Conservation (phyloP, 2,329 filamentous ascomycete species). For the Calycina herbarum region DNA sequence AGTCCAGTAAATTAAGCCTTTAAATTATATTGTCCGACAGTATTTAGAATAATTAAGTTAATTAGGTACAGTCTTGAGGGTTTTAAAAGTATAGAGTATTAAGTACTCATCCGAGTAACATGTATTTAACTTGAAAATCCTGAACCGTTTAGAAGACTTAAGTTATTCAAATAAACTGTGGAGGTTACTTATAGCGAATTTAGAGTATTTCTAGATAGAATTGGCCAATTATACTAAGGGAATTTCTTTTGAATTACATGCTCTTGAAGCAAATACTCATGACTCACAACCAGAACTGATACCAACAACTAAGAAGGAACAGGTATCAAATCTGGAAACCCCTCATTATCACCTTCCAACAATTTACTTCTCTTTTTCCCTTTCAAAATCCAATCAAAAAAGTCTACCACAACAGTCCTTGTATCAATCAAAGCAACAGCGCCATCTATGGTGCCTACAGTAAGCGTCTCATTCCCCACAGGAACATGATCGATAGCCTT, state of each 20-base stretch:
- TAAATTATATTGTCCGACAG: too few relatives aligned
- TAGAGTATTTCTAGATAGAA: too few relatives aligned
- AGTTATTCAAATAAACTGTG: too few relatives aligned
- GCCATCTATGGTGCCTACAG: neutral
- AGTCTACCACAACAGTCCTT: neutral
- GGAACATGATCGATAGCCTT: conserved; percentile 8
- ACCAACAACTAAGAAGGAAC: neutral
- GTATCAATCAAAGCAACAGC: neutral
- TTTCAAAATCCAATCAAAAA: conserved; percentile 7
- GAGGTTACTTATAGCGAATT: too few relatives aligned
- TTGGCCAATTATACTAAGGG: too few relatives aligned
- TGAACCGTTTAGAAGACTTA: too few relatives aligned
- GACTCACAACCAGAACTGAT: neutral
- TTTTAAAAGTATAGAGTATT: too few relatives aligned
- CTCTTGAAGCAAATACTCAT: neutral
- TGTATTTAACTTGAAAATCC: too few relatives aligned
- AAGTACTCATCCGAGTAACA: too few relatives aligned
- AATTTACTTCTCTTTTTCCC: conserved; percentile 2
- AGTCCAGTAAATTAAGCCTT: too few relatives aligned
- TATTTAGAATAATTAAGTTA: too few relatives aligned
- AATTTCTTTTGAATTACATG: neutral
- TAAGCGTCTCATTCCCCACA: neutral
- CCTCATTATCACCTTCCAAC: conserved; percentile 1
- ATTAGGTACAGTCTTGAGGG: too few relatives aligned
- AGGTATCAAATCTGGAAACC: conserved; percentile 1